Conservation (phyloP, 1,284 basidiomycete species). For the Leucoagaricus sp. region DNA sequence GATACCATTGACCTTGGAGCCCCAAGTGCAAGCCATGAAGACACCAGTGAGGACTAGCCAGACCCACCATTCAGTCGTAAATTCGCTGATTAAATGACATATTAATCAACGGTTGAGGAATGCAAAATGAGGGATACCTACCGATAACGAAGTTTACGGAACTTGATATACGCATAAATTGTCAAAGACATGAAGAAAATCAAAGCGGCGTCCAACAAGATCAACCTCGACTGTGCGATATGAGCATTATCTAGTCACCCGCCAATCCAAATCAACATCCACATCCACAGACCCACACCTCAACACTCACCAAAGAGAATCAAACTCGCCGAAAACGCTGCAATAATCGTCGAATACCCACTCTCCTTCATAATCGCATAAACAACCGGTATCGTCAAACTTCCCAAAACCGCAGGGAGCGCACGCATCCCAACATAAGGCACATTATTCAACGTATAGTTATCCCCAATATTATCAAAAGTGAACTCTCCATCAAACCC, state of each 20-base stretch:
- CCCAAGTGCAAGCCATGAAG: slow-evolving; percentile 94
- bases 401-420: slow-evolving; percentile 89
- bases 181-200: slow-evolving; percentile 96
- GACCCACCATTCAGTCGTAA: slow-evolving; percentile 89
- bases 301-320: slow-evolving; percentile 79
- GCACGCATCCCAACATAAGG: slow-evolving; percentile 95
- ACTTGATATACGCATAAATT: slow-evolving; percentile 93
- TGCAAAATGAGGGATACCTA: slow-evolving; percentile 36
- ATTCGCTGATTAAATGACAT: slow-evolving; percentile 59
- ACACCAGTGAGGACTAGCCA: slow-evolving; percentile 93
- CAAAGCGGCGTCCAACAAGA: slow-evolving; percentile 92
- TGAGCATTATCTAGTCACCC: slow-evolving; percentile 91
- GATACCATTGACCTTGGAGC: slow-evolving; percentile 98
- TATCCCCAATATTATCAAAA: slow-evolving; percentile 96
- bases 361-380: slow-evolving; percentile 98
- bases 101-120: slow-evolving; percentile 8
- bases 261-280: neutral
- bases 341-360: slow-evolving; percentile 89
- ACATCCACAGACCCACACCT: neutral
- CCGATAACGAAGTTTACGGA: slow-evolving; percentile 93
- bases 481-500: slow-evolving; percentile 94
- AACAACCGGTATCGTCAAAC: slow-evolving; percentile 87
- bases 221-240: slow-evolving; percentile 92
- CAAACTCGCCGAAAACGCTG: slow-evolving; percentile 85
- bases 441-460: slow-evolving; percentile 84